Conservation (phyloP, 495 filamentous ascomycete genomes). For the Daldinia loculata region DNA sequence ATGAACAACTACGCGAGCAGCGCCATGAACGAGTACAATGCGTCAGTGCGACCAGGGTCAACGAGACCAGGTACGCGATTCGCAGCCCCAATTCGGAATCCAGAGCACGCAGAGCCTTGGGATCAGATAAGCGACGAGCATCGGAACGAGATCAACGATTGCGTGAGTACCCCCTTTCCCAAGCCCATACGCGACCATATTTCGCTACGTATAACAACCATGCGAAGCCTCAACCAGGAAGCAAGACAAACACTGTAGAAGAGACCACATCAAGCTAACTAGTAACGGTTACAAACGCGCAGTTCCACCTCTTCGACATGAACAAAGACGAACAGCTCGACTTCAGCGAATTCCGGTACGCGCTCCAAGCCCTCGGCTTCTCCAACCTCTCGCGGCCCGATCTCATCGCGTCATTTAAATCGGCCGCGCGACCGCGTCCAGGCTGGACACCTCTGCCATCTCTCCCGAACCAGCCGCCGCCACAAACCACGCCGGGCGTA, state of each 20-base stretch:
- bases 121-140: slow-evolving; percentile 79
- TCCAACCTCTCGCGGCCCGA: slow-evolving; percentile 80
- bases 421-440: slow-evolving; percentile 68
- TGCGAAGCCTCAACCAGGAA: background rate
- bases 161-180: slow-evolving; percentile 62
- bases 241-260: background rate
- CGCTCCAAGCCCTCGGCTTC: slow-evolving; percentile 95
- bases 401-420: slow-evolving; percentile 76
- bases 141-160: slow-evolving; percentile 87
- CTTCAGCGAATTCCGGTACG: slow-evolving; percentile 98
- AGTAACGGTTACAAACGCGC: slow-evolving; percentile 12
- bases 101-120: slow-evolving; percentile 50
- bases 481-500: slow-evolving; percentile 34
- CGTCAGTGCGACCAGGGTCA: slow-evolving; percentile 42
- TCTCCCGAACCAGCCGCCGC: slow-evolving; percentile 52
- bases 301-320: slow-evolving; percentile 97
- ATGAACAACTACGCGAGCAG: slow-evolving; percentile 47
- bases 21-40: slow-evolving; percentile 44
- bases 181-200: background rate
- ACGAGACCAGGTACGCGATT: slow-evolving; percentile 43
- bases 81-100: slow-evolving; percentile 46
- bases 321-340: slow-evolving; percentile 94
- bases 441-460: slow-evolving; percentile 55
- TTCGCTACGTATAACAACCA: background rate
- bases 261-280: slow-evolving; percentile 16